These are phyloP conservation scores for Eimeria falciformis DNA, from an alignment of 169 alveolate genomes.

Conservation along the genomic window DNA sequence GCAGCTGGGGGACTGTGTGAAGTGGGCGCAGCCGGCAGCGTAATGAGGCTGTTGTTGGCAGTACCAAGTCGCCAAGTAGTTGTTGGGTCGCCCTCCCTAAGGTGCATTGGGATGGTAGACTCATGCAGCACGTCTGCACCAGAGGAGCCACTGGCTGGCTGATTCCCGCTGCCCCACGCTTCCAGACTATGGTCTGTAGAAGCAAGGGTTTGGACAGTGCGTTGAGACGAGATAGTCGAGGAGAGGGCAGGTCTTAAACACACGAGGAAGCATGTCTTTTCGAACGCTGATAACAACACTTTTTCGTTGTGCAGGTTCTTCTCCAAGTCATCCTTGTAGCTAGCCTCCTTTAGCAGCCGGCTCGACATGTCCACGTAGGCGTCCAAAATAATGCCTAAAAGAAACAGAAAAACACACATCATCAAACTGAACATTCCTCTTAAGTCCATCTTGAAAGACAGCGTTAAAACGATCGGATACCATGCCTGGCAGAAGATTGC, in stretches of 20 bases:
- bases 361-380: constrained; percentile 75
- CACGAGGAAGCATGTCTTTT: constrained; percentile 61
- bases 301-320: constrained; percentile 67
- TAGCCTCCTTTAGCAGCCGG: constrained; percentile 66
- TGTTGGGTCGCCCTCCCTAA: constrained; percentile 28
- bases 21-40: constrained; percentile 53
- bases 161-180: neutral
- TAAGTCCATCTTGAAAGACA: too few species aligned
- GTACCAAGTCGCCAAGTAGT: constrained; percentile 14
- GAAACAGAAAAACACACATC: neutral
- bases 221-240: constrained; percentile 20
- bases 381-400: constrained; percentile 63
- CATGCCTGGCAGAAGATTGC: neutral
- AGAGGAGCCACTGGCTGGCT: constrained; percentile 19
- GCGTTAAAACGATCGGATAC: too few species aligned
- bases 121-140: constrained; percentile 33
- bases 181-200: neutral
- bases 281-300: constrained; percentile 48
- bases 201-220: constrained; percentile 13
- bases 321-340: constrained; percentile 64
- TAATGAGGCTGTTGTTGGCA: constrained; percentile 52
- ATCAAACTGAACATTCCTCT: neutral
- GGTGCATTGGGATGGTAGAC: neutral
- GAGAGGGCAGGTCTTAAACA: constrained; percentile 47
- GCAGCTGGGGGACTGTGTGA: constrained; percentile 17